Conservation (phyloP, 805 yeast genomes). For the Wickerhamomyces tratensis region DNA sequence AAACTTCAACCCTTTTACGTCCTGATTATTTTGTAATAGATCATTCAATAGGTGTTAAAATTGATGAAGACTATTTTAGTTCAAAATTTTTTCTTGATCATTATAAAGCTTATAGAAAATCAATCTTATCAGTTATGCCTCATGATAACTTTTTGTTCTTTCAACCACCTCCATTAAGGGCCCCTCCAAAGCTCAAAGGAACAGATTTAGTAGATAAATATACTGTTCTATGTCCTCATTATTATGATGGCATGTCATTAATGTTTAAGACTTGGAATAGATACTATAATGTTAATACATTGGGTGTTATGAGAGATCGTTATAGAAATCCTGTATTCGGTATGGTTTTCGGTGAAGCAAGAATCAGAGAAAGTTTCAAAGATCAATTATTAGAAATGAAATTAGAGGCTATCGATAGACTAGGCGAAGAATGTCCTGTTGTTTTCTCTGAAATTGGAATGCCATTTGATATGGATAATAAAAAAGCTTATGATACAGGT, state of each 20-base stretch:
- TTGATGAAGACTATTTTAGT: conserved; percentile 47
- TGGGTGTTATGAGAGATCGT: conserved; percentile 75
- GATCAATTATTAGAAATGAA: conserved; percentile 61
- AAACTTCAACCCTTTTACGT: conserved; percentile 25
- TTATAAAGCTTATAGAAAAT: conserved; percentile 39
- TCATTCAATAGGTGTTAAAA: conserved; percentile 26
- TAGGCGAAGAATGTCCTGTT: conserved; percentile 63
- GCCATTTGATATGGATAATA: conserved; percentile 92
- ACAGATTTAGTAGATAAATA: conserved; percentile 43
- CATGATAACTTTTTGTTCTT: conserved; percentile 46
- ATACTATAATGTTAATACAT: conserved; percentile 74
- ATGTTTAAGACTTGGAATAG: conserved; percentile 89
- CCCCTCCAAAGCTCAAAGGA: conserved; percentile 59
- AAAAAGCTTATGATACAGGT: conserved; percentile 56
- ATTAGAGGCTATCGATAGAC: conserved; percentile 45
- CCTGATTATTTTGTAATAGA: conserved; percentile 42
- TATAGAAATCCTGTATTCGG: conserved; percentile 68
- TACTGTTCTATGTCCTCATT: conserved; percentile 79
- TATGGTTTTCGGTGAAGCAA: conserved; percentile 72
- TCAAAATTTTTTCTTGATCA: conserved; percentile 58
- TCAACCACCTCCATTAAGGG: conserved; percentile 75
- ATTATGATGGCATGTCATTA: conserved; percentile 88
- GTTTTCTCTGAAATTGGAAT: conserved; percentile 93
- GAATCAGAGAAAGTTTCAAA: conserved; percentile 62
- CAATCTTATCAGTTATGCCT: conserved; percentile 36